Conservation (phyloP, 495 filamentous ascomycete species). For the Opeltia flavorubescens region DNA sequence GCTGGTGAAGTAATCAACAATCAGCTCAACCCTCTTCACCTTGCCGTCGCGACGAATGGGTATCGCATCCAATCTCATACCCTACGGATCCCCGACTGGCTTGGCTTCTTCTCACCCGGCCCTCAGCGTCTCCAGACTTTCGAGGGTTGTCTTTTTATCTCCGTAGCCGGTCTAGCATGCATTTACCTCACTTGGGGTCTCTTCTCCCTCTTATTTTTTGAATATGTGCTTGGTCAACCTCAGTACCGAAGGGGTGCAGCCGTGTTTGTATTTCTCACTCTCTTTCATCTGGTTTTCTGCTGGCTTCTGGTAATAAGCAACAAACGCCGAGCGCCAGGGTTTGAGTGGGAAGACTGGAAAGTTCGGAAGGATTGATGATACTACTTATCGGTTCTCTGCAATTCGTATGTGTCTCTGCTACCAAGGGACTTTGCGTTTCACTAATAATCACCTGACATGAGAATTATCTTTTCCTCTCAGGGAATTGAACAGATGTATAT, state of each 20-base stretch:
- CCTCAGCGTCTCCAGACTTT: conserved; percentile 19
- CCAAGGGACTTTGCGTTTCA: no score
- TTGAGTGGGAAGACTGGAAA: conserved; percentile 17
- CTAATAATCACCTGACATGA: no score
- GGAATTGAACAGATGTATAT: no score
- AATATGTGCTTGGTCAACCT: not conserved
- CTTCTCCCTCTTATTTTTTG: not conserved
- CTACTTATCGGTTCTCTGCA: not conserved
- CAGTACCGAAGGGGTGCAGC: not conserved
- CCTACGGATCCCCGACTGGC: conserved; percentile 19
- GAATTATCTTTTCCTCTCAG: no score
- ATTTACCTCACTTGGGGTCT: not conserved
- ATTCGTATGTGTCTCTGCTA: not conserved
- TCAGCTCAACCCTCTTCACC: conserved; percentile 21
- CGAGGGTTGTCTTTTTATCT: not conserved
- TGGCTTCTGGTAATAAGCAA: not conserved
- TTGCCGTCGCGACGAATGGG: conserved; percentile 16
- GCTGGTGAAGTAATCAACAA: conserved; percentile 16
- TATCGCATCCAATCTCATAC: conserved; percentile 21
- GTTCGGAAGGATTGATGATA: conserved; percentile 9
- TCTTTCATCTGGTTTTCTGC: not conserved
- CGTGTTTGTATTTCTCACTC: not conserved
- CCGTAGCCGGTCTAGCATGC: not conserved
- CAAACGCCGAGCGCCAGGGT: conserved; percentile 11
- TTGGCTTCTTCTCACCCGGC: conserved; percentile 19